phyloP scores from a whole-genome alignment of 345 rosid genomes.

The Rhizophora apiculata region DNA sequence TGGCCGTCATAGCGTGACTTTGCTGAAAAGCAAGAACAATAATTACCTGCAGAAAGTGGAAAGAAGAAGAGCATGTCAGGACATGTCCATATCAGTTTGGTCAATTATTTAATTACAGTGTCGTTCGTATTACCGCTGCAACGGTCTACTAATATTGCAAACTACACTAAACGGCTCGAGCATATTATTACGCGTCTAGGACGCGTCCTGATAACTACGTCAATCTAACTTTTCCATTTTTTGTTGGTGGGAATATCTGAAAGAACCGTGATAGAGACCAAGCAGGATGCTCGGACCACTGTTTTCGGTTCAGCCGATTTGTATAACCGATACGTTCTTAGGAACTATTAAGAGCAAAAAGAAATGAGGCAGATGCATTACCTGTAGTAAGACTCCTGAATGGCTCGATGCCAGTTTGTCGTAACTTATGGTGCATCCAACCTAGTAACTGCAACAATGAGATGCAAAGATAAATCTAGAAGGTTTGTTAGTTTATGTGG shows the following conservation, averaged over 20 bases:
- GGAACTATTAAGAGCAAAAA: conserved; percentile 14
- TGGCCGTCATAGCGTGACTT: conserved; percentile 45
- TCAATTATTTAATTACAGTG: not conserved
- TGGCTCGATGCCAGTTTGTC: conserved; percentile 46
- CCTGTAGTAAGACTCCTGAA: conserved; percentile 60
- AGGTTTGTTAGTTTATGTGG: conserved; percentile 13
- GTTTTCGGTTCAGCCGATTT: not conserved
- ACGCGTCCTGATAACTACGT: too few species aligned
- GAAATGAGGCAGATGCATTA: conserved; percentile 34
- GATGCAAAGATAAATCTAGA: conserved; percentile 29
- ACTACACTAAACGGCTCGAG: too few species aligned
- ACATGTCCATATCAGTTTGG: not conserved
- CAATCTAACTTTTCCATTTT: too few species aligned
- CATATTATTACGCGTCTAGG: too few species aligned
- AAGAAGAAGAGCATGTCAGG: conserved; percentile 11
- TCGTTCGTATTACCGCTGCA: too few species aligned
- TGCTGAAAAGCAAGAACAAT: conserved; percentile 48
- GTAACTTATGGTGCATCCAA: conserved; percentile 69
- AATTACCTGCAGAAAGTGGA: conserved; percentile 53
- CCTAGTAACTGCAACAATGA: conserved; percentile 66
- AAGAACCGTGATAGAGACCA: too few species aligned
- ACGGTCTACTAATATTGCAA: too few species aligned
- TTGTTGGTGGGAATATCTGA: too few species aligned
- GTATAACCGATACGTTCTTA: not conserved
- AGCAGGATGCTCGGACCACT: too few species aligned